phyloP scores from a whole-genome alignment of 768 basidiomycete genomes.

The Suillus alpinus region DNA sequence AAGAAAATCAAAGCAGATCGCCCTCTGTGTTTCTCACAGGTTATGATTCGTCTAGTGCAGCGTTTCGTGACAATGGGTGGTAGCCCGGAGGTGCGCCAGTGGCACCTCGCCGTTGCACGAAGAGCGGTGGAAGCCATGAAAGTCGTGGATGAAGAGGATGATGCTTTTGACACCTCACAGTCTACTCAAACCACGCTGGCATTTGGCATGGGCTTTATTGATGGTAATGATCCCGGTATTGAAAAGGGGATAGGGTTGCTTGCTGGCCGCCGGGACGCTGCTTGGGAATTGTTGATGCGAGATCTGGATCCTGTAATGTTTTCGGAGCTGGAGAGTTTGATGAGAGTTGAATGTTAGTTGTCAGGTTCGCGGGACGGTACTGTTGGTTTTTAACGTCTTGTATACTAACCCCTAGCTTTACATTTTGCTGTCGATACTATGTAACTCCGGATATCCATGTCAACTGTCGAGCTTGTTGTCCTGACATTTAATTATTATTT shows the following conservation, averaged over 20 bases:
- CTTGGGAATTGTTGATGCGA: conserved; percentile 71
- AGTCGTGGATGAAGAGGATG: conserved; percentile 71
- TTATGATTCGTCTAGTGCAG: conserved; percentile 72
- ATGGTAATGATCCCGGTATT: conserved; percentile 58
- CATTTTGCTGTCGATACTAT: conserved; percentile 3
- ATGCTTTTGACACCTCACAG: conserved; percentile 69
- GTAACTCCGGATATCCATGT: not conserved
- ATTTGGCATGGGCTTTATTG: conserved; percentile 86
- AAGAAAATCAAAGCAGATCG: conserved; percentile 63
- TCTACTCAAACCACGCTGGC: conserved; percentile 57
- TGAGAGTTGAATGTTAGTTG: conserved; percentile 53
- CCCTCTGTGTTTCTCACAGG: conserved; percentile 61
- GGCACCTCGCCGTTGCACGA: conserved; percentile 54
- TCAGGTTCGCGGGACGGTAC: not conserved
- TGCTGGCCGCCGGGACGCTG: conserved; percentile 66
- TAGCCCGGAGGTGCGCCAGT: conserved; percentile 48
- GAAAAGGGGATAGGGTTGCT: conserved; percentile 77
- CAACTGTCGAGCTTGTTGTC: not conserved
- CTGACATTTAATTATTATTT: conserved; percentile 1
- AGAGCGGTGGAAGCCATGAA: conserved; percentile 78
- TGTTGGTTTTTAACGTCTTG: conserved; percentile 12
- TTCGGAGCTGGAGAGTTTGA: conserved; percentile 74
- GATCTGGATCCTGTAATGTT: conserved; percentile 77
- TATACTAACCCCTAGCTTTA: conserved; percentile 3
- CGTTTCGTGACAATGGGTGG: conserved; percentile 50